These are phyloP conservation scores for Breviolum minutum DNA, from an alignment of 73 alveolate genomes.

Conservation along the genomic window DNA sequence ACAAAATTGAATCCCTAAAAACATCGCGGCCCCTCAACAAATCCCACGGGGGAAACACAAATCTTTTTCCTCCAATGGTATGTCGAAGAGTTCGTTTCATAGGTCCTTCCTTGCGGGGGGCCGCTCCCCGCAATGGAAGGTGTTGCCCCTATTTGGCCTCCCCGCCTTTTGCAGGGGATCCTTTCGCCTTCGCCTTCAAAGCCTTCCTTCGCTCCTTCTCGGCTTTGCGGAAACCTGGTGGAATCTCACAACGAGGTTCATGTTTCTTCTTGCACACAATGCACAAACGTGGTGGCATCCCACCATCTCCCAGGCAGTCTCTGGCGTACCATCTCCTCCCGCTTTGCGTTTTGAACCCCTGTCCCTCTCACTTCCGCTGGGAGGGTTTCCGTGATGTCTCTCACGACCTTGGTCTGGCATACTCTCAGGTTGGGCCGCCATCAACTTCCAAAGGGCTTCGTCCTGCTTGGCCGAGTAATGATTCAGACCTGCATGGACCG, in stretches of 20 bases:
- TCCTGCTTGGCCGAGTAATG: not conserved
- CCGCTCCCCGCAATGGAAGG: not conserved
- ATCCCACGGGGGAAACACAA: constrained; percentile 55
- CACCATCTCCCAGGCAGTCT: not conserved
- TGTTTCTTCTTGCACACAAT: not conserved
- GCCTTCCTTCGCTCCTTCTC: not conserved
- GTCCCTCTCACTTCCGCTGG: not conserved
- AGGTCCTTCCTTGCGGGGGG: not conserved
- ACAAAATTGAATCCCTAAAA: not conserved
- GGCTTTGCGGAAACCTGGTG: not conserved
- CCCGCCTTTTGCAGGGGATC: not conserved
- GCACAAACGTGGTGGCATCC: not conserved
- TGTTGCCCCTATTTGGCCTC: constrained; percentile 9
- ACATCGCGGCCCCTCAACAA: constrained; percentile 14
- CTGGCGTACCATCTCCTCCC: not conserved
- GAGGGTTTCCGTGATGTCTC: too few species aligned
- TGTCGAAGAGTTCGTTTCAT: not conserved
- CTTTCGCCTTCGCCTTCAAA: not conserved
- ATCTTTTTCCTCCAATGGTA: not conserved
- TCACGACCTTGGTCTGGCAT: constrained; percentile 11
- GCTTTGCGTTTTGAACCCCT: too few species aligned
- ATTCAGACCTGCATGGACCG: not conserved
- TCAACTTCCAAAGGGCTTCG: not conserved
- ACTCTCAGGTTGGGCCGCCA: not conserved
- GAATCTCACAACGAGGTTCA: constrained; percentile 26